A percentile compares a stretch with the other conserved stretches of the same genome.
phyloP scores from a whole-genome alignment of 1,139 yeast genomes.

The Citeromyces siamensis region DNA sequence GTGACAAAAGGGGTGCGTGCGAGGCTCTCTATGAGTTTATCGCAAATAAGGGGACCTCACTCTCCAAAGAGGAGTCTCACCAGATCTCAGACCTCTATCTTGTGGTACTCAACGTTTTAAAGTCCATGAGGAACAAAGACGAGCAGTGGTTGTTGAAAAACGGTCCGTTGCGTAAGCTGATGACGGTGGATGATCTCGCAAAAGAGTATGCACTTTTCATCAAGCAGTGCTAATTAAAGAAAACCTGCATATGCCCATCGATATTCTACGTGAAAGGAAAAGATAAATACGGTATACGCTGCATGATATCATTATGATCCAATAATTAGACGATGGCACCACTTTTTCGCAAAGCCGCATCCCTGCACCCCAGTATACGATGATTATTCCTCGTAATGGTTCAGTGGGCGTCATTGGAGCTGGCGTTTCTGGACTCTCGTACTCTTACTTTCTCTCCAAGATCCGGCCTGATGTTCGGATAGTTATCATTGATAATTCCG shows the following conservation, averaged over 20 bases:
- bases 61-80: constrained; percentile 11
- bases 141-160: constrained; percentile 43
- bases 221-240: background rate
- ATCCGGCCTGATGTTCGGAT: constrained; percentile 63
- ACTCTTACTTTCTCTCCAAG: constrained; percentile 58
- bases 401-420: constrained; percentile 67
- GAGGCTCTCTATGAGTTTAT: constrained; percentile 47
- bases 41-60: constrained; percentile 6
- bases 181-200: constrained; percentile 22
- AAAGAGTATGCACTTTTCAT: constrained; percentile 15
- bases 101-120: constrained; percentile 35
- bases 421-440: constrained; percentile 79
- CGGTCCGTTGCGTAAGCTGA: constrained; percentile 13
- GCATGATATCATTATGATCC: too few relatives aligned
- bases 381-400: constrained; percentile 17
- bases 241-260: too few relatives aligned
- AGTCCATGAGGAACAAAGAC: constrained; percentile 29
- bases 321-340: too few relatives aligned
- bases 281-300: too few relatives aligned
- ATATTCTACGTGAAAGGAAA: too few relatives aligned
- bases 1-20: constrained; percentile 41
- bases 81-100: constrained; percentile 21
- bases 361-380: constrained; percentile 2
- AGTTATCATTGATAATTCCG: constrained; percentile 43
- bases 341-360: too few relatives aligned